These are phyloP conservation scores for Trichosporon faecale DNA, from an alignment of 1,284 basidiomycete genomes.

Conservation along the genomic window DNA sequence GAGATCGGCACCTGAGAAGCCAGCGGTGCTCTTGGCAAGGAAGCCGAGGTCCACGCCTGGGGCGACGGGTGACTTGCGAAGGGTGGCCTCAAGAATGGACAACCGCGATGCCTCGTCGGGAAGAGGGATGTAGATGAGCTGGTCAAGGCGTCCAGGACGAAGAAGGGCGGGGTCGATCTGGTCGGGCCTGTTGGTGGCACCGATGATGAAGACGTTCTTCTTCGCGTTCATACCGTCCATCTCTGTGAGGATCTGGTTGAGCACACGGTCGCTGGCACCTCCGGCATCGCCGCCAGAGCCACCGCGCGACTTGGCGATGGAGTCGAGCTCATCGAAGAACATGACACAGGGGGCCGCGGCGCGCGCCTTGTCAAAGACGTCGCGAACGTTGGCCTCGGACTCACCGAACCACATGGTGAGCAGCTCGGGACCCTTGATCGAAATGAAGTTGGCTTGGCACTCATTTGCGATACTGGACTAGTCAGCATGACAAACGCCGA, in stretches of 20 bases:
- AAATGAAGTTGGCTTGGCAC: slow-evolving; percentile 81
- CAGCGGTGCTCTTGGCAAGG: slow-evolving; percentile 91
- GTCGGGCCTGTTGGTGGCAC: slow-evolving; percentile 98
- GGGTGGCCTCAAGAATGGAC: slow-evolving; percentile 83
- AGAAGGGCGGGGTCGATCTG: slow-evolving; percentile 96
- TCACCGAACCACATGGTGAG: slow-evolving; percentile 99
- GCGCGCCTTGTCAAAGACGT: slow-evolving; percentile 99
- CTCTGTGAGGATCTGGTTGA: slow-evolving; percentile 96
- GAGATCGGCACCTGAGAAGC: slow-evolving; percentile 98
- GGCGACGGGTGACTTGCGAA: slow-evolving; percentile 89
- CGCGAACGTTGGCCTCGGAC: slow-evolving; percentile 98
- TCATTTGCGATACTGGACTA: slow-evolving; percentile 81
- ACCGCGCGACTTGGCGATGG: slow-evolving; percentile 95
- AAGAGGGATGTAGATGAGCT: slow-evolving; percentile 83
- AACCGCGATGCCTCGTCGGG: slow-evolving; percentile 90
- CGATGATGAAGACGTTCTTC: slow-evolving; percentile 99
- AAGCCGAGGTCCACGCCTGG: slow-evolving; percentile 80
- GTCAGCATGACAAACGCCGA: neutral
- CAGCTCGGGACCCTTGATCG: slow-evolving; percentile 81
- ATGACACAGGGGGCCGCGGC: slow-evolving; percentile 98
- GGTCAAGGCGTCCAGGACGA: slow-evolving; percentile 95
- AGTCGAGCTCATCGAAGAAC: slow-evolving; percentile 99
- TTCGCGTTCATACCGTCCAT: slow-evolving; percentile 99
- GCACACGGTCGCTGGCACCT: slow-evolving; percentile 93
- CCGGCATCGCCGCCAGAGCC: slow-evolving; percentile 72